These are phyloP conservation scores for Neopestalotiopsis rosae DNA, from an alignment of 2,329 filamentous ascomycete genomes.

Conservation along the genomic window DNA sequence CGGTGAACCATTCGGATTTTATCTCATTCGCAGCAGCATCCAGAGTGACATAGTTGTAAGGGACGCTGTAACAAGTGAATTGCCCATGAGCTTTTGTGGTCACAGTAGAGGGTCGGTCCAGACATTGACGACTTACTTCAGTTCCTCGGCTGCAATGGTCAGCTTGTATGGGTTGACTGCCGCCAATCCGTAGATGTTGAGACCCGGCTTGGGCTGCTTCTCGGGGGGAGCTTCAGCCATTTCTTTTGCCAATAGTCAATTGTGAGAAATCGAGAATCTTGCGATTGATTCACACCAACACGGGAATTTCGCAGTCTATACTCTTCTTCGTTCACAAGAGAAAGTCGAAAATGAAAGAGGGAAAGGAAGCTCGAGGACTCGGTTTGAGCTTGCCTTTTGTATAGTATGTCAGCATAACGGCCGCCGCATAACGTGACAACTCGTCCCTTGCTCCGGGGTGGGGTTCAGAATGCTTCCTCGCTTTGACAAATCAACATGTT, in stretches of 20 bases:
- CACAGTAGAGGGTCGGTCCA: not conserved
- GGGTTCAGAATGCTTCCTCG: too few species aligned
- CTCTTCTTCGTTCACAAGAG: too few species aligned
- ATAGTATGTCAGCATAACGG: too few species aligned
- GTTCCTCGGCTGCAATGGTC: constrained; percentile 29
- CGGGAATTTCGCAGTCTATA: too few species aligned
- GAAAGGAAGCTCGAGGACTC: too few species aligned
- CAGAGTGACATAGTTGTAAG: constrained; percentile 28
- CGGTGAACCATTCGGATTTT: constrained; percentile 26
- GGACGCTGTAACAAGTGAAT: constrained; percentile 16
- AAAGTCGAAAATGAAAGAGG: too few species aligned
- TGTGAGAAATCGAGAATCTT: too few species aligned
- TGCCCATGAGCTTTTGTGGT: not conserved
- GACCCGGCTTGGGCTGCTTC: constrained; percentile 29
- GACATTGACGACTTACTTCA: constrained; percentile 22
- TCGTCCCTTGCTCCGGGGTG: too few species aligned
- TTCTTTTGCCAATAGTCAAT: not conserved
- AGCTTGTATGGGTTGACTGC: constrained; percentile 30
- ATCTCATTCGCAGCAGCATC: constrained; percentile 24
- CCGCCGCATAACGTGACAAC: too few species aligned
- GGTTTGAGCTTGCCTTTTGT: not conserved
- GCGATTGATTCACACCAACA: too few species aligned
- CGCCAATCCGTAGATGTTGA: constrained; percentile 29
- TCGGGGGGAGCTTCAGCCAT: constrained; percentile 25
- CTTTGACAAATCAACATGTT: too few species aligned